These are phyloP conservation scores for Balansia obtecta DNA, from an alignment of 2,329 filamentous ascomycete genomes.

Conservation along the genomic window DNA sequence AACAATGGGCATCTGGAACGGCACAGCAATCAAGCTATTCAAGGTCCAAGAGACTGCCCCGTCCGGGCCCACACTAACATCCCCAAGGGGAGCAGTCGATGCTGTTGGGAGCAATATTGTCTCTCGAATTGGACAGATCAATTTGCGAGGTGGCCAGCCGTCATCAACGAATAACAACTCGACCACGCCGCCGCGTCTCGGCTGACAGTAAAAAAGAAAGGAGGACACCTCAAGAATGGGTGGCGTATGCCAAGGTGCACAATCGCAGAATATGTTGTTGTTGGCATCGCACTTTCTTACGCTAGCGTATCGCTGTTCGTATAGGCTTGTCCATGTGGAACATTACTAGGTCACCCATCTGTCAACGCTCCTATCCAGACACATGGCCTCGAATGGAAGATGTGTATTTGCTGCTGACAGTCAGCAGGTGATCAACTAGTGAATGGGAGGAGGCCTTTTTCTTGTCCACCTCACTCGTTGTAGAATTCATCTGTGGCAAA, in stretches of 20 bases:
- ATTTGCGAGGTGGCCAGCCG: slow-evolving; percentile 41
- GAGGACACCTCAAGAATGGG: background rate
- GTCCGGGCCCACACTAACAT: slow-evolving; percentile 67
- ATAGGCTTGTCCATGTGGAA: too few relatives aligned
- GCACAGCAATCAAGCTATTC: slow-evolving; percentile 79
- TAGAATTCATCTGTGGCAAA: background rate
- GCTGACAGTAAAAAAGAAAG: background rate
- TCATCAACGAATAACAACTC: slow-evolving; percentile 9
- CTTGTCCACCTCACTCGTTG: too few relatives aligned
- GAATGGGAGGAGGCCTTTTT: background rate
- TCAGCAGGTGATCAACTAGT: background rate
- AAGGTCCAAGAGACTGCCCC: slow-evolving; percentile 75
- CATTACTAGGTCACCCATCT: too few relatives aligned
- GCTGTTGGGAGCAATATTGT: slow-evolving; percentile 86
- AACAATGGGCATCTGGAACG: slow-evolving; percentile 88
- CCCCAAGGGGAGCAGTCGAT: slow-evolving; percentile 82
- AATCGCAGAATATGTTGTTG: background rate
- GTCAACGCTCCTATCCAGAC: background rate
- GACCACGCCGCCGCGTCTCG: slow-evolving; percentile 5
- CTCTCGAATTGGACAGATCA: slow-evolving; percentile 71
- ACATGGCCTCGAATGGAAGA: background rate
- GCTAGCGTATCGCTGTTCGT: background rate
- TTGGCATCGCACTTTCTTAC: background rate
- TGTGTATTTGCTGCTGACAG: background rate
- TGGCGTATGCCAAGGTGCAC: background rate